Percentiles rank a stretch among this genome's conserved stretches.
Evolutionary conservation across 2,329 filamentous ascomycete genomes (phyloP).

Genomic region (Rutstroemia sydowiana): DNA sequence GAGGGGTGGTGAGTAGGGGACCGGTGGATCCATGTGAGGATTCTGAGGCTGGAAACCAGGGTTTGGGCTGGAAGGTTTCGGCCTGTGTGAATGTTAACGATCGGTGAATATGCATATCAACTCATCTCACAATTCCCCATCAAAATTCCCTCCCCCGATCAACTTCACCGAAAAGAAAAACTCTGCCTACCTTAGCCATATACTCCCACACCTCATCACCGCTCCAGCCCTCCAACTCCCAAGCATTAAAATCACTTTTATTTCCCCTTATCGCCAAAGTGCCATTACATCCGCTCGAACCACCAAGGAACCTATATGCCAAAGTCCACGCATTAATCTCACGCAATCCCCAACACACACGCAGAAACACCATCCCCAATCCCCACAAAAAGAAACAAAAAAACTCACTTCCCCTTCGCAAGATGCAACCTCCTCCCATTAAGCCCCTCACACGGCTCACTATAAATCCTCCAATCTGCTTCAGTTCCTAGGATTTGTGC

Average conservation of each 20-base stretch:
- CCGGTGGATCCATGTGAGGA: not conserved
- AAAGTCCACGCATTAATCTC: no score
- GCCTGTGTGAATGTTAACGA: not conserved
- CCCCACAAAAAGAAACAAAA: no score
- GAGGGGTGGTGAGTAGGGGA: not conserved
- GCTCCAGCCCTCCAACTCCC: not conserved
- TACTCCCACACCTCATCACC: not conserved
- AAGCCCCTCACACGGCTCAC: not conserved
- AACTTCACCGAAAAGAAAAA: no score
- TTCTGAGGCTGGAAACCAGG: not conserved
- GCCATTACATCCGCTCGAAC: not conserved
- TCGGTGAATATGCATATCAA: not conserved
- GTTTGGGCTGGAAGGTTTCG: not conserved
- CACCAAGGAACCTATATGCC: not conserved
- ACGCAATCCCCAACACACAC: no score
- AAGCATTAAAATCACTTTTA: not conserved
- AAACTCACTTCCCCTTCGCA: not conserved
- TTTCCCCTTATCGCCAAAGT: not conserved
- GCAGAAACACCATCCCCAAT: no score
- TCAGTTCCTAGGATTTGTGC: not conserved
- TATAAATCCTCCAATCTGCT: not conserved
- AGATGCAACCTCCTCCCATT: not conserved
- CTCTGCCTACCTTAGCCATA: not conserved
- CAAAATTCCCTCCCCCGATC: no score
- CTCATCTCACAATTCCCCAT: no score